Evolutionary conservation across 2,329 filamentous ascomycete genomes (phyloP), one percentile per base, ranked within the genome.

Genomic region (Verticillium zaregamsianum): DNA sequence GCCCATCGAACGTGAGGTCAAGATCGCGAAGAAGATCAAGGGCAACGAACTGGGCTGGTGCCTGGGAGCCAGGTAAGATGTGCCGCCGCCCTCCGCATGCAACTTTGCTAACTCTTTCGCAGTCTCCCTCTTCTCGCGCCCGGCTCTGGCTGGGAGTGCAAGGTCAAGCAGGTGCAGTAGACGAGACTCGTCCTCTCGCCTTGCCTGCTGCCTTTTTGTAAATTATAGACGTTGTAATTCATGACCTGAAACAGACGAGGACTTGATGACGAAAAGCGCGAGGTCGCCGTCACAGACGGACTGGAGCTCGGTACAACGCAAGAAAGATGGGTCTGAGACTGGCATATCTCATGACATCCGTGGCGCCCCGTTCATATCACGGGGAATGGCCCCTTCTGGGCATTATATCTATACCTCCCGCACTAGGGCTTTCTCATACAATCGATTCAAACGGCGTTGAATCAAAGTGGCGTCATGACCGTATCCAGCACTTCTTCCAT

Each of bases 21-120:
- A 91, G 83, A 96, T 97, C 73, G 95, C 94, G 63, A 99, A 99
- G 90, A 97, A 97, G 84, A 96, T 99, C 73, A 94, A 96, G 80
- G 89, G 88, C 61, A 97, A 97, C 75, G 96, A 99, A 80, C 79
- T 99, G 70, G 95, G 95, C 45, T 99, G 95, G 95, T 98, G 94
- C 79, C 82, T 99, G 72, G 95, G 95, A 76, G 95, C 95, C 67
- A 97, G 92, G 92, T 95, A 81, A 80, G 89, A 72, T 61, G 32
- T n/a, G 17, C 4, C 28, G 25, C 31, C 25, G 3, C 45, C 45
- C 28, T 60, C 8, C n/a, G 9, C n/a, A 9, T 12, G 20, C 45
- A 28, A 20, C 17, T 23, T 49, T 70, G 66, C 77, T 84, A 77
- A 82, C 69, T 35, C 7, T 59, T 60, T 52, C 61, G 23, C 63